Base-by-base conservation (phyloP, 1,284 basidiomycete species). In the Ceratobasidium sp. region DNA sequence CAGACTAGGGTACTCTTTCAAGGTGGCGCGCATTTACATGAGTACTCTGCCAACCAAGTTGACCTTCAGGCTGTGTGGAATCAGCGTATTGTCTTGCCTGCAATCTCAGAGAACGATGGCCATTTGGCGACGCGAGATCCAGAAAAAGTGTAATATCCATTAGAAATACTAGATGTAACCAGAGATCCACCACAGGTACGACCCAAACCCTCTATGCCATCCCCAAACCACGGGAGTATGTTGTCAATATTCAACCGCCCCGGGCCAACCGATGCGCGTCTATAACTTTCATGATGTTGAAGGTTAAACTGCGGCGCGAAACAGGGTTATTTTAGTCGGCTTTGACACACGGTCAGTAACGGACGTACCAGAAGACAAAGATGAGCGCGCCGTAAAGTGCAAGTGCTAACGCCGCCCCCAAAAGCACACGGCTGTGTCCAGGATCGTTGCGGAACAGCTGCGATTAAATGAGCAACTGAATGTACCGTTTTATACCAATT, bases 341-440 rank as follows among this genome's bases (percentile, higher is more conserved):
- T 11, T 7, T 11, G 26, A 26, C n/a, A n/a, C n/a, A 7, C 23
- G 52, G 7, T 21, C 23, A 14, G 23, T 54, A 54, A 28, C 52
- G 14, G 18, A 85, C 93, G 78, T 79, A 94, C 93, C 94, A 96
- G 81, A 97, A 94, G 30, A 91, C 83, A 83, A 96, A 95, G 57
- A 98, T 89, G 76, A 84, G 85, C n/a, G 85, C 81, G 14, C 96
- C 96, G 80, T 96, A 97, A 7, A 88, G 80, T 26, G 88, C 86
- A 66, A 98, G 82, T 7, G 82, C 88, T 50, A 93, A 82, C 1
- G 95, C 91, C 1, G 86, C 85, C 78, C 84, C 84, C 74, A 87
- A 89, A 75, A 93, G 81, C 38, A 78, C 74, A 79, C 86, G 89
- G 77, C 85, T 88, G 50, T 84, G 82, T 47, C 84, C 86, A 1